Percentiles rank a stretch among this genome's conserved stretches.
These are phyloP conservation scores for Penicillium sclerotigenum DNA, from an alignment of 2,329 filamentous ascomycete genomes.

Conservation along the genomic window DNA sequence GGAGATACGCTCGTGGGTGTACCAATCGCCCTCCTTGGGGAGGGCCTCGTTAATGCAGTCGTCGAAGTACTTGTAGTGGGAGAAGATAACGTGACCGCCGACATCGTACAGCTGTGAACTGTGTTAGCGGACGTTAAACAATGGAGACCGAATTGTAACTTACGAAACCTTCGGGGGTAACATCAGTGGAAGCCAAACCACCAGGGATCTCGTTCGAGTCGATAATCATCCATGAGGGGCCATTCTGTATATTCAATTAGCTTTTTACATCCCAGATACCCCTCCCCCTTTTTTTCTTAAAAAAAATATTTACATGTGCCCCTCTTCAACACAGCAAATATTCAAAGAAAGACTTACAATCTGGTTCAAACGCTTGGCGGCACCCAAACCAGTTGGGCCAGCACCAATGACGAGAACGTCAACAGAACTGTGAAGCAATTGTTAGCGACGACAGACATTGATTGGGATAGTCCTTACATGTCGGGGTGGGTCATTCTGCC, in stretches of 20 bases:
- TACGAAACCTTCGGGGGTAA: constrained; percentile 95
- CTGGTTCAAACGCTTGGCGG: constrained; percentile 96
- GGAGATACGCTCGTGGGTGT: constrained; percentile 94
- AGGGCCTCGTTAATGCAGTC: constrained; percentile 97
- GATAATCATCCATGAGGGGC: constrained; percentile 92
- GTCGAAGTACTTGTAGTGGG: constrained; percentile 99
- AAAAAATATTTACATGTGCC: constrained; percentile 1
- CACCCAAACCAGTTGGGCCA: constrained; percentile 94
- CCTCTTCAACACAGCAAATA: not conserved
- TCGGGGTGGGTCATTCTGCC: constrained; percentile 48
- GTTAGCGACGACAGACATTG: not conserved
- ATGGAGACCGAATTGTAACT: constrained; percentile 45
- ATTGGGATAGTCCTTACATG: constrained; percentile 35
- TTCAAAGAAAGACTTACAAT: constrained; percentile 61
- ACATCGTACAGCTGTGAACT: constrained; percentile 85
- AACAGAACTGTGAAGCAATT: constrained; percentile 63
- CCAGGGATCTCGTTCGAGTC: constrained; percentile 89
- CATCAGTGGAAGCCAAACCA: constrained; percentile 92
- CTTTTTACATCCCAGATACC: constrained; percentile 16
- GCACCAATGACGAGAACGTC: constrained; percentile 98
- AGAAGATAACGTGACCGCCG: constrained; percentile 97
- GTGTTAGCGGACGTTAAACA: not conserved
- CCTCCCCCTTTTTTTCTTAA: constrained; percentile 22
- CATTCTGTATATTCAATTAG: constrained; percentile 59
- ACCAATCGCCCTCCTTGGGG: constrained; percentile 93